Evolutionary conservation across 1,139 yeast species (phyloP).

Genomic region (Saccharomycopsis hybrid): DNA sequence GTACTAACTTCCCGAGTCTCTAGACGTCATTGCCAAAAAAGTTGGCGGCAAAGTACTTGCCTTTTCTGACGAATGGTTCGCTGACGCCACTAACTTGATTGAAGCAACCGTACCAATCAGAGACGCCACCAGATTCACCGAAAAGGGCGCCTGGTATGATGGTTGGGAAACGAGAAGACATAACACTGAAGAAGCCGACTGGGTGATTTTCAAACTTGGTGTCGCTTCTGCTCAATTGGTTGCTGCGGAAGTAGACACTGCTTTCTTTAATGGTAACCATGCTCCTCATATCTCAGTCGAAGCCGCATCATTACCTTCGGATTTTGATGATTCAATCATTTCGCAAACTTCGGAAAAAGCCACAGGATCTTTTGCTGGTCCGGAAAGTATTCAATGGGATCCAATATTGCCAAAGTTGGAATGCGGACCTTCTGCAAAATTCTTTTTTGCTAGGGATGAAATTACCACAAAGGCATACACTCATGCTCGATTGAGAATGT

Average conservation of each 20-base stretch:
- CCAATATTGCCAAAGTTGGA: constrained; percentile 59
- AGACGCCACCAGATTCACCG: constrained; percentile 72
- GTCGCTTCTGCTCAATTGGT: constrained; percentile 73
- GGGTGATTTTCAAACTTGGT: constrained; percentile 78
- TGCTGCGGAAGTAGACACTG: constrained; percentile 88
- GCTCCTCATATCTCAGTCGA: constrained; percentile 89
- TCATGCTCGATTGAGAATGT: constrained; percentile 80
- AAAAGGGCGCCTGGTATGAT: constrained; percentile 94
- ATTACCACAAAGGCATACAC: constrained; percentile 60
- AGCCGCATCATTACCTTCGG: constrained; percentile 9
- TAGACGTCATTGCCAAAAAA: constrained; percentile 74
- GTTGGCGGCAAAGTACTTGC: constrained; percentile 69
- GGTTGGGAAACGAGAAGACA: constrained; percentile 99
- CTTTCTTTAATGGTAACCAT: constrained; percentile 89
- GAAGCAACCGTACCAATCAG: constrained; percentile 74
- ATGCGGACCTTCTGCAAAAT: constrained; percentile 86
- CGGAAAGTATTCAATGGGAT: constrained; percentile 53
- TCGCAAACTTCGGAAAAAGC: constrained; percentile 25
- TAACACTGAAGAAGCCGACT: constrained; percentile 75
- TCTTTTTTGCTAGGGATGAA: constrained; percentile 60
- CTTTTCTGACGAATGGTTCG: constrained; percentile 90
- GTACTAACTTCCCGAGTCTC: neutral
- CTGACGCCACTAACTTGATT: constrained; percentile 83
- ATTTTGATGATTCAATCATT: constrained; percentile 25
- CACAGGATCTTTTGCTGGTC: constrained; percentile 18